A percentile compares a stretch with the other conserved stretches of the same genome.
Conservation (phyloP, 2,329 filamentous ascomycete species). For the Pestalotiopsis sp. region DNA sequence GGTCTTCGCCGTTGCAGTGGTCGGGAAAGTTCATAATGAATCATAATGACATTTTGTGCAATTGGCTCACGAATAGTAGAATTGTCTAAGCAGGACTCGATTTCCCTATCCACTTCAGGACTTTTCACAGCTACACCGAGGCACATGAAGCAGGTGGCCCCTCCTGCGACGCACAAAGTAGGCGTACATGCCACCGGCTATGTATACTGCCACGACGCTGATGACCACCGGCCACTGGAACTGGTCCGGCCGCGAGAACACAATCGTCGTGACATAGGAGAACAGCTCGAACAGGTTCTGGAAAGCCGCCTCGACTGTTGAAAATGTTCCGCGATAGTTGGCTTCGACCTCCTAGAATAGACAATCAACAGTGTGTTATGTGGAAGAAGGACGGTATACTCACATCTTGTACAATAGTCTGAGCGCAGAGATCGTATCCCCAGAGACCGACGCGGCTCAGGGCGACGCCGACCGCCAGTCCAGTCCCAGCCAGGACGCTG, state of each 20-base stretch:
- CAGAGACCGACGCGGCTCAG: conserved; percentile 62
- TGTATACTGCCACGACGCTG: conserved; percentile 53
- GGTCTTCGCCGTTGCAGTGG: too few relatives aligned
- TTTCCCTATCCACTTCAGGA: background rate
- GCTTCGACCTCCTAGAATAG: conserved; percentile 52
- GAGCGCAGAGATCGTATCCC: conserved; percentile 62
- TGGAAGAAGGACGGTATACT: conserved; percentile 14
- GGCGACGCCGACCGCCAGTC: conserved; percentile 51
- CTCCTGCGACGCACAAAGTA: conserved; percentile 57
- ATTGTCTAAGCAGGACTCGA: background rate
- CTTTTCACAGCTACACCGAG: conserved; percentile 3
- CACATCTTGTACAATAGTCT: conserved; percentile 64
- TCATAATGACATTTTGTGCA: too few relatives aligned
- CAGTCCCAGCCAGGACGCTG: conserved; percentile 41
- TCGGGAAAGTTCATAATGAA: too few relatives aligned
- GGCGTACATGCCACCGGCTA: conserved; percentile 54
- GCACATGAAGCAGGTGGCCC: conserved; percentile 60
- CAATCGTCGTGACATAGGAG: conserved; percentile 66
- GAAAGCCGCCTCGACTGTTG: conserved; percentile 65
- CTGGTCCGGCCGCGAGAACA: conserved; percentile 62
- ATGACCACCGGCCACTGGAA: conserved; percentile 66
- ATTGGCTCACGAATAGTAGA: too few relatives aligned
- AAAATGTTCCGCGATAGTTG: conserved; percentile 67
- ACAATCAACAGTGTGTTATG: conserved; percentile 1
- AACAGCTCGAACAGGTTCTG: conserved; percentile 73